phyloP scores from a whole-genome alignment of 257 asterid species.

The Avicennia marina region DNA sequence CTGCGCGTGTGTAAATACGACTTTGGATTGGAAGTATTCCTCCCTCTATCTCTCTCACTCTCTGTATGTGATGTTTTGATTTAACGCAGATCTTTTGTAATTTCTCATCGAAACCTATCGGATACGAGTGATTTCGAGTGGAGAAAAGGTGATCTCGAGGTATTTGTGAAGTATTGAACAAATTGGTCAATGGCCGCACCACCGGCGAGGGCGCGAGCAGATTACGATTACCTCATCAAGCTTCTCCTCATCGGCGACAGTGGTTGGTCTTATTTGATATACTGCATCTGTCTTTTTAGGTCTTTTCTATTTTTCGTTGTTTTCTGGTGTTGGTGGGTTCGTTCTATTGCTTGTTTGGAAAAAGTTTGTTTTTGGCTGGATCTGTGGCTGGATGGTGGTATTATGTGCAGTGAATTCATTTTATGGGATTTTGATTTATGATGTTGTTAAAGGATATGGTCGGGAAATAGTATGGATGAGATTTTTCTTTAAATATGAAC shows the following conservation, averaged over 20 bases:
- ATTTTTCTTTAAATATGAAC: neutral
- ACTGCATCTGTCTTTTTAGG: neutral
- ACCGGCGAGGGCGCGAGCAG: conserved; percentile 69
- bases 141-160: conserved; percentile 12
- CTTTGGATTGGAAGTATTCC: conserved; percentile 15
- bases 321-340: no score
- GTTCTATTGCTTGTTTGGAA: no score
- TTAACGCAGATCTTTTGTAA: conserved; percentile 27
- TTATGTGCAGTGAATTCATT: conserved; percentile 8
- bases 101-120: conserved; percentile 6
- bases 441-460: neutral
- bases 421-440: conserved; percentile 4
- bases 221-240: conserved; percentile 62
- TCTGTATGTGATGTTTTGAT: conserved; percentile 13
- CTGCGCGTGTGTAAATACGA: conserved; percentile 17
- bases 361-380: no score
- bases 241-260: conserved; percentile 69
- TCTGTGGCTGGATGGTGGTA: conserved; percentile 19
- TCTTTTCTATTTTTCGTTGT: conserved; percentile 5
- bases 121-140: conserved; percentile 13
- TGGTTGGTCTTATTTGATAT: conserved; percentile 24
- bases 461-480: neutral
- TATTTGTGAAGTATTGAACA: conserved; percentile 13
- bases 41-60: neutral
- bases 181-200: conserved; percentile 55